Percentiles rank a stretch among this genome's conserved stretches.
Conservation (phyloP, 305 asterid species). For the Withania somnifera region DNA sequence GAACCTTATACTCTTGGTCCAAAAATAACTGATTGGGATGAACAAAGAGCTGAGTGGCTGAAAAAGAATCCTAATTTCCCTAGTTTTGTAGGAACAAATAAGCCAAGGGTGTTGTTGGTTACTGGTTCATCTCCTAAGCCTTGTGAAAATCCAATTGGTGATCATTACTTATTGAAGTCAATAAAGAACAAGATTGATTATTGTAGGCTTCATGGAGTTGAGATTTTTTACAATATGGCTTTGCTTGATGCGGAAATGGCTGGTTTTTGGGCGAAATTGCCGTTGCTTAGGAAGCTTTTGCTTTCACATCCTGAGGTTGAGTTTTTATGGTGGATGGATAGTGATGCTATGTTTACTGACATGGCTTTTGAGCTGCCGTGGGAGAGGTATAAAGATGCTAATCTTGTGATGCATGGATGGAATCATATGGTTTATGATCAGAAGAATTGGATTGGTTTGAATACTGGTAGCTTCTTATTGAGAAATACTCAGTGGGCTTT, state of each 20-base stretch:
- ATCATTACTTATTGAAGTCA: constrained; percentile 72
- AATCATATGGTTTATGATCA: constrained; percentile 46
- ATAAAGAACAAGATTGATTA: constrained; percentile 82
- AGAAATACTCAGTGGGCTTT: constrained; percentile 80
- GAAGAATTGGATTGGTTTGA: constrained; percentile 80
- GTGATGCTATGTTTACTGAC: constrained; percentile 86
- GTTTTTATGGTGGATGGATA: constrained; percentile 90
- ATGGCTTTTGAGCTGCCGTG: constrained; percentile 82
- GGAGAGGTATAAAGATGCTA: constrained; percentile 64
- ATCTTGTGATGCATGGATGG: constrained; percentile 83
- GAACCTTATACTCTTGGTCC: constrained; percentile 61
- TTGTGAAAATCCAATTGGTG: constrained; percentile 79
- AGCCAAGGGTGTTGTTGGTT: constrained; percentile 66
- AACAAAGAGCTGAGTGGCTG: constrained; percentile 64
- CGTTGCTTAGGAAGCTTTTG: constrained; percentile 62
- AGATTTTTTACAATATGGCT: constrained; percentile 64
- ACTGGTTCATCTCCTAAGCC: constrained; percentile 83
- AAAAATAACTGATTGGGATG: constrained; percentile 69
- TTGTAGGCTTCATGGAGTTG: constrained; percentile 70
- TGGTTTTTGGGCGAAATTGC: constrained; percentile 81
- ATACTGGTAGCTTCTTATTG: constrained; percentile 71
- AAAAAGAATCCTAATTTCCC: constrained; percentile 37
- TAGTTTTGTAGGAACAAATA: constrained; percentile 29
- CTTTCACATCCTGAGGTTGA: constrained; percentile 77
- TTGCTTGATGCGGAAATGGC: constrained; percentile 83